Evolutionary conservation across 805 yeast species (phyloP), one percentile per base, ranked within the genome.

Genomic region (Kregervanrija fluxuum): DNA sequence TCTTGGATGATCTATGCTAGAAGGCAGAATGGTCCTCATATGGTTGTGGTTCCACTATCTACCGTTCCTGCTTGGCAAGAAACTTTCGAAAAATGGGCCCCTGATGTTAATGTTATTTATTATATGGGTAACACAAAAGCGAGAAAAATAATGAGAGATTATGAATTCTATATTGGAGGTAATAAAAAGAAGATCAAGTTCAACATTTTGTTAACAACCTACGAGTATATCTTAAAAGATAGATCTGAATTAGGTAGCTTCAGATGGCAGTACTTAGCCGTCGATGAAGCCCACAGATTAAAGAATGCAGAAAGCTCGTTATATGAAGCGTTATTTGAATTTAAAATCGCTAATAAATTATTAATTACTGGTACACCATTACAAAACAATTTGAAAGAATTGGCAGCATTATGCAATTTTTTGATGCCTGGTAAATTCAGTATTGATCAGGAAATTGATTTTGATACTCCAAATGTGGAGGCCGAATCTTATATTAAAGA

Each of bases 11-110:
- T 93, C 35, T 93, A 85, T 63, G 95, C 97, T 4, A 79, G 99
- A 62, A 79, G 96, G 65, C 99, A 93, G 60, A 86, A 90, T 64
- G 99, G 99, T 8, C 99, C 99, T 2, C 97, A 91, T 64, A 61
- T 93, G 37, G 93, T 93, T 14, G 99, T 93, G 30, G 99, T 93
- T 8, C 99, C 99, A 1, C 69, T 93, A 46, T 85, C 96, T 2
- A 93, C 99, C 0, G 80, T 93, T 44, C 96, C 98, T 3, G 95
- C 99, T 0, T 93, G 99, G 99, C 98, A 93, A 67, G 99, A 93
- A 61, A 93, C 99, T 3, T 87, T 93, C 64, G 98, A 93, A 55
- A 79, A 81, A 57, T 93, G 99, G 99, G 77, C 99, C 0, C 98
- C 99, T 2, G 98, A 90, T 60, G 71, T 93, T 48, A 93, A 95